These are phyloP conservation scores for Alliaria petiolata DNA, from an alignment of 345 rosid species.

Conservation along the genomic window DNA sequence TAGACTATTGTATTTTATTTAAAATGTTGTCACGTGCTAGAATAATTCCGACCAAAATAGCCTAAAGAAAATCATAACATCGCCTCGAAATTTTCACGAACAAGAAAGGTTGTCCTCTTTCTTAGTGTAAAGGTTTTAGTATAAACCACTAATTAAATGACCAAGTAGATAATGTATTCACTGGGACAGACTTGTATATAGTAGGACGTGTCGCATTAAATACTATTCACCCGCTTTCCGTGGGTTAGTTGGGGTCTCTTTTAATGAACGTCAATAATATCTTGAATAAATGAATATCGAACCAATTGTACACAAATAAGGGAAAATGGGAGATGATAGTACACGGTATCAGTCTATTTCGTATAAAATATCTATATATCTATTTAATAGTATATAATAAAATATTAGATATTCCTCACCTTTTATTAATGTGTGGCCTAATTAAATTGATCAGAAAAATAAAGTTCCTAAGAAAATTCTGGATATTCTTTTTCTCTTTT, in stretches of 20 bases:
- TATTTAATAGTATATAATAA: neutral
- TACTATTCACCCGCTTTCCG: conserved; percentile 3
- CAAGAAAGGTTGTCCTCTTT: neutral
- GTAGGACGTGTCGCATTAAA: neutral
- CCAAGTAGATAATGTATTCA: neutral
- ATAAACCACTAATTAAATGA: neutral
- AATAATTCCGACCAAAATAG: conserved; percentile 2
- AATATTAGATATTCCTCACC: neutral
- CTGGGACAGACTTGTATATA: neutral
- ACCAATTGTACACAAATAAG: too few species aligned
- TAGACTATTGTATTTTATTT: neutral
- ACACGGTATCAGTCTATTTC: neutral
- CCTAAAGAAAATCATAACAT: conserved; percentile 6
- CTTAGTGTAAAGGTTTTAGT: too few species aligned
- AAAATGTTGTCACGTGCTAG: neutral
- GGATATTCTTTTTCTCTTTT: neutral
- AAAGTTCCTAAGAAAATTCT: neutral
- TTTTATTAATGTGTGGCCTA: neutral
- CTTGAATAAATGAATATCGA: neutral
- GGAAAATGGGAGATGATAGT: too few species aligned
- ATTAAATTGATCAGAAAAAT: neutral
- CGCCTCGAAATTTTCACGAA: neutral
- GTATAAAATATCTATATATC: too few species aligned
- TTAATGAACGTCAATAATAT: neutral
- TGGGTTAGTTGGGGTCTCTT: conserved; percentile 9